These are phyloP conservation scores for Syncephalastrum sp. DNA, from an alignment of 371 early-diverging fungal species.

Conservation along the genomic window DNA sequence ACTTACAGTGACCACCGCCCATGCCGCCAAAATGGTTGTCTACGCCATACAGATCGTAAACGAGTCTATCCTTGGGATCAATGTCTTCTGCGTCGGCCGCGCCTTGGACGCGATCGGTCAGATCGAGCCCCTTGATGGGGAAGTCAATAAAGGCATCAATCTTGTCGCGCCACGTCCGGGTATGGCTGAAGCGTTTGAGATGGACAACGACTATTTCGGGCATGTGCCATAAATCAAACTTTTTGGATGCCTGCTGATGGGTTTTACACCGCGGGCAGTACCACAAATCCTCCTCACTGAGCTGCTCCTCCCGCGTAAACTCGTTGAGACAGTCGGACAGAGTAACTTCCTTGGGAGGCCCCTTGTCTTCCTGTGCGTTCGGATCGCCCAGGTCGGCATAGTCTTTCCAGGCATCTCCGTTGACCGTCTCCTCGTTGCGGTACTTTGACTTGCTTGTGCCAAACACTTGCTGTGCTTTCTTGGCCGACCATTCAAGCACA, in stretches of 20 bases:
- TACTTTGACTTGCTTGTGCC: constrained; percentile 13
- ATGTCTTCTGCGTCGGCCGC: constrained; percentile 15
- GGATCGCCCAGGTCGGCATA: constrained; percentile 22
- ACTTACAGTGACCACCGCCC: constrained; percentile 91
- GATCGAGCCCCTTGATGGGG: constrained; percentile 44
- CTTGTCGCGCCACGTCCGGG: constrained; percentile 60
- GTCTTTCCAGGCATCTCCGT: constrained; percentile 30
- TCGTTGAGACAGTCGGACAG: constrained; percentile 61
- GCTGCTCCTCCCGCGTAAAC: constrained; percentile 58
- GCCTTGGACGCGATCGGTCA: constrained; percentile 30
- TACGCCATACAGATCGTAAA: constrained; percentile 88
- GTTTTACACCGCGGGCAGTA: constrained; percentile 63
- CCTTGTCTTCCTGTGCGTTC: constrained; percentile 14
- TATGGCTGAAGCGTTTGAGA: constrained; percentile 67
- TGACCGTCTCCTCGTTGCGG: constrained; percentile 8
- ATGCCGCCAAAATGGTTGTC: constrained; percentile 92
- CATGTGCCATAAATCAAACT: constrained; percentile 53
- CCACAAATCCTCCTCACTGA: constrained; percentile 68
- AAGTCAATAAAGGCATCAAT: constrained; percentile 65
- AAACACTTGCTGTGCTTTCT: constrained; percentile 33
- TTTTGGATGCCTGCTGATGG: constrained; percentile 53
- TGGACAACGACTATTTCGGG: constrained; percentile 63
- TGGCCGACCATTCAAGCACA: constrained; percentile 25
- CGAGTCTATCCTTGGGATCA: constrained; percentile 25
- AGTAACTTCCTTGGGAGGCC: constrained; percentile 15